A percentile compares a stretch with the other conserved stretches of the same genome.
Evolutionary conservation across 23 red algal species (phyloP).

Genomic region (Agarophyton chilense): DNA sequence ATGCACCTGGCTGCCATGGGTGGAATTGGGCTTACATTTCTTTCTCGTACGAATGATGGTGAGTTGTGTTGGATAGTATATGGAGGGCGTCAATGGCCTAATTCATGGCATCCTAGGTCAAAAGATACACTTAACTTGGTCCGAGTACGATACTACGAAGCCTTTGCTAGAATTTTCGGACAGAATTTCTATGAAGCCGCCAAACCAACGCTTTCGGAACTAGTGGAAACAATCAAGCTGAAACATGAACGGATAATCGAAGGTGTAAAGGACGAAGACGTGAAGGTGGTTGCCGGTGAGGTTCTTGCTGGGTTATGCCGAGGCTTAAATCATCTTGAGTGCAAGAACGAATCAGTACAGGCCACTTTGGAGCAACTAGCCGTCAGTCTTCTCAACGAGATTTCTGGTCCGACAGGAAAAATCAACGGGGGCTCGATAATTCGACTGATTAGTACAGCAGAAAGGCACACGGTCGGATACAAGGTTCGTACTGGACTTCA

Average conservation of each 20-base stretch:
- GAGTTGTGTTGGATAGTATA: constrained; percentile 71
- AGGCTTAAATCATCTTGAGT: constrained; percentile 51
- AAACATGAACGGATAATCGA: constrained; percentile 63
- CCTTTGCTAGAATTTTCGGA: constrained; percentile 57
- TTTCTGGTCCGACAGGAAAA: constrained; percentile 69
- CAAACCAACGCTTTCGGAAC: constrained; percentile 27
- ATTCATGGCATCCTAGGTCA: constrained; percentile 77
- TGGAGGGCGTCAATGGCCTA: constrained; percentile 77
- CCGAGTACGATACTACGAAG: constrained; percentile 71
- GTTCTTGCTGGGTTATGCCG: constrained; percentile 77
- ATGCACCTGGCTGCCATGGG: constrained; percentile 17
- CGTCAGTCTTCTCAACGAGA: constrained; percentile 41
- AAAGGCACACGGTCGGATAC: constrained; percentile 41
- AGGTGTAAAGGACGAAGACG: constrained; percentile 74
- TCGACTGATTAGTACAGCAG: constrained; percentile 61
- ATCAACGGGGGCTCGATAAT: constrained; percentile 76
- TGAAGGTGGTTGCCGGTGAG: constrained; percentile 69
- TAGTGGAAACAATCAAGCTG: constrained; percentile 37
- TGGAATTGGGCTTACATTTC: constrained; percentile 32
- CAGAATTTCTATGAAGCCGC: constrained; percentile 42
- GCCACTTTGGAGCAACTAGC: constrained; percentile 8
- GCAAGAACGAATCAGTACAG: constrained; percentile 12
- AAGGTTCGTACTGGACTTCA: constrained; percentile 11
- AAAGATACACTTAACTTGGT: constrained; percentile 61
- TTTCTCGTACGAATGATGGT: constrained; percentile 68